Base-by-base conservation (phyloP, 2,329 filamentous ascomycete genomes). In the Nemania sp. region DNA sequence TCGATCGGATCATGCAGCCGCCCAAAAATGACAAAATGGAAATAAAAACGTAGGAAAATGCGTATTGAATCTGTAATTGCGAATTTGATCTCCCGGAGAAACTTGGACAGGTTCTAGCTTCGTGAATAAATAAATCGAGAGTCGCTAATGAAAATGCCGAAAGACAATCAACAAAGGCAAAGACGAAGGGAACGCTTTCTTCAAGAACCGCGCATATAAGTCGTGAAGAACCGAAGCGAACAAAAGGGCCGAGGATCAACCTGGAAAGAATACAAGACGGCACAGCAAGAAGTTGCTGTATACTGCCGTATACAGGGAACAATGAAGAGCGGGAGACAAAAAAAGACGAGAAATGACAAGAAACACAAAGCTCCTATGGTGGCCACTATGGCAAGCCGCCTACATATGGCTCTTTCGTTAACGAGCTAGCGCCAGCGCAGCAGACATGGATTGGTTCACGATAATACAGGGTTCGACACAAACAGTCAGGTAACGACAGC, bases 241-340 rank as follows among this genome's bases (percentile, higher is more conserved):
- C 36, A 52, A 59, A 52, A 75, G 64, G 68, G 75, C 78, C 79
- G 71, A 82, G 80, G 79, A 73, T 82, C 80, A 82, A 82, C 80
- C 80, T 78, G 77, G 76, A 75, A 75, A 70, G 76, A 79, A 79
- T 56, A 60, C 64, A 74, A 69, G 59, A 60, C 7, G 8, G 9
- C 36, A 39, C 30, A 54, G 61, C 63, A 61, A 68, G 64, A 52
- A 60, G 60, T 66, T 64, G 64, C 65, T 48, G 57, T 31, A 31
- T 62, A n/a, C n/a, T n/a, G n/a, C n/a, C n/a, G n/a, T n/a, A 54
- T 52, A 54, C 53, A 55, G 52, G 51, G 60, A 59, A 56, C 56
- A 64, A 54, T 47, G 45, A 53, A 48, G 23, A 44, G 53, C 45
- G 49, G 52, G 60, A 60, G 51, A 57, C 48, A 43, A 47, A 60